These are phyloP conservation scores for Vitis rupestris DNA, from an alignment of 164 flowering plant genomes.

Conservation along the genomic window DNA sequence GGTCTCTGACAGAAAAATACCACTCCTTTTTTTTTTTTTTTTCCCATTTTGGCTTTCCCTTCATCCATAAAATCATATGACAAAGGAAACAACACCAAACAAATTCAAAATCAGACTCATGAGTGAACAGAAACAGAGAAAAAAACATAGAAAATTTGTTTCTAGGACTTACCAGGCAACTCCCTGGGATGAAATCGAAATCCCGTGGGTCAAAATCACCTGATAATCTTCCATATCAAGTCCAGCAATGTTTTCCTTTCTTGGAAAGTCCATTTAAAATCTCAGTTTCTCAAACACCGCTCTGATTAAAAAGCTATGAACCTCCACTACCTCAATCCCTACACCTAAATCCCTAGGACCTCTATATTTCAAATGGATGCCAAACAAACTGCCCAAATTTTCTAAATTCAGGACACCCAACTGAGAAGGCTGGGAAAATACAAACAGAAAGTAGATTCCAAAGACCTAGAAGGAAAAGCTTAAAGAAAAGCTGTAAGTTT, in stretches of 20 bases:
- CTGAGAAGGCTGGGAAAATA: conserved; percentile 2
- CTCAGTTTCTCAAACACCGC: too few species aligned
- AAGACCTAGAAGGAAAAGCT: background rate
- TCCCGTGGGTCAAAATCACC: conserved; percentile 72
- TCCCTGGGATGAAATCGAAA: conserved; percentile 86
- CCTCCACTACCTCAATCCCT: background rate
- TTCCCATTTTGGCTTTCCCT: conserved; percentile 6
- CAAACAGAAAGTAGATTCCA: background rate
- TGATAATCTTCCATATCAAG: conserved; percentile 42
- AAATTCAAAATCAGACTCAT: background rate
- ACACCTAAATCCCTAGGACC: background rate
- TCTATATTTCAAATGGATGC: conserved; percentile 12
- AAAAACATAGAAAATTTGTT: background rate
- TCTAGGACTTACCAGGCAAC: conserved; percentile 64
- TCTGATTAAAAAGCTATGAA: background rate
- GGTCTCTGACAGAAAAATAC: conserved; percentile 6
- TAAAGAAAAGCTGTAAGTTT: background rate
- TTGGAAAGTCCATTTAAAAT: background rate
- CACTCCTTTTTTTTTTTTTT: background rate
- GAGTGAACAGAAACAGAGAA: background rate
- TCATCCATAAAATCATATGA: conserved; percentile 12
- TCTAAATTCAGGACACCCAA: background rate
- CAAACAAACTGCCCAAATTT: conserved; percentile 10
- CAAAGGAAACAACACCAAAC: background rate
- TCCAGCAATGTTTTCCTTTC: conserved; percentile 41